These are phyloP conservation scores for Eimeria sp. DNA, from an alignment of 169 alveolate species.

Conservation along the genomic window DNA sequence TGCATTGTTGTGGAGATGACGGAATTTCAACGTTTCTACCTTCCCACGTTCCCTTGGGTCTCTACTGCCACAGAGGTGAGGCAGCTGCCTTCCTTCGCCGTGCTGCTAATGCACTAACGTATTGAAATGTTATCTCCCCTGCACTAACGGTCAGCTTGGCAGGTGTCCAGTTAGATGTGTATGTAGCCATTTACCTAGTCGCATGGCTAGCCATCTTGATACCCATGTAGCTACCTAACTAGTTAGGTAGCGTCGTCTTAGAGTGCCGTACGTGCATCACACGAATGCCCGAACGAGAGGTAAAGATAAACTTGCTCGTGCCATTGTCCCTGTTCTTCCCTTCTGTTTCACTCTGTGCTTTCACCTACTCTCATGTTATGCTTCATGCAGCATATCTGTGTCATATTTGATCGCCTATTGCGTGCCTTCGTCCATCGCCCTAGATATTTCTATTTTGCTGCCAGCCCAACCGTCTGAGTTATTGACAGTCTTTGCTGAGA, in stretches of 20 bases:
- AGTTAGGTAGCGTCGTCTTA: not conserved
- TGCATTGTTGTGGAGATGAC: slow-evolving; percentile 69
- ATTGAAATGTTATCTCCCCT: not conserved
- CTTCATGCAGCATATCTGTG: not conserved
- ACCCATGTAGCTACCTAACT: not conserved
- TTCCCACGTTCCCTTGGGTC: slow-evolving; percentile 78
- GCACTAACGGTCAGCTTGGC: not conserved
- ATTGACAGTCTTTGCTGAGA: too few species aligned
- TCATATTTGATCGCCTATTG: not conserved
- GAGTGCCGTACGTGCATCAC: not conserved
- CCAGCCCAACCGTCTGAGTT: not conserved
- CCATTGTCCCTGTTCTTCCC: too few species aligned
- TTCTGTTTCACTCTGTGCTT: not conserved
- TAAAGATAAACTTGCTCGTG: not conserved
- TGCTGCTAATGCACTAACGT: not conserved
- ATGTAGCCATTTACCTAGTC: too few species aligned
- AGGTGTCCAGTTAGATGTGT: too few species aligned
- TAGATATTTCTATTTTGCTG: not conserved
- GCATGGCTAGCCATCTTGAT: not conserved
- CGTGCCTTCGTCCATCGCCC: not conserved
- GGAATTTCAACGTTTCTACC: slow-evolving; percentile 29
- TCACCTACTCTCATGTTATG: too few species aligned
- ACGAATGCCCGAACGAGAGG: not conserved
- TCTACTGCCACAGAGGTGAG: slow-evolving; percentile 64
- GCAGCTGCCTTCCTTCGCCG: not conserved